These are phyloP conservation scores for Backusella macrospora DNA, from an alignment of 192 early-diverging fungal genomes.

Conservation along the genomic window DNA sequence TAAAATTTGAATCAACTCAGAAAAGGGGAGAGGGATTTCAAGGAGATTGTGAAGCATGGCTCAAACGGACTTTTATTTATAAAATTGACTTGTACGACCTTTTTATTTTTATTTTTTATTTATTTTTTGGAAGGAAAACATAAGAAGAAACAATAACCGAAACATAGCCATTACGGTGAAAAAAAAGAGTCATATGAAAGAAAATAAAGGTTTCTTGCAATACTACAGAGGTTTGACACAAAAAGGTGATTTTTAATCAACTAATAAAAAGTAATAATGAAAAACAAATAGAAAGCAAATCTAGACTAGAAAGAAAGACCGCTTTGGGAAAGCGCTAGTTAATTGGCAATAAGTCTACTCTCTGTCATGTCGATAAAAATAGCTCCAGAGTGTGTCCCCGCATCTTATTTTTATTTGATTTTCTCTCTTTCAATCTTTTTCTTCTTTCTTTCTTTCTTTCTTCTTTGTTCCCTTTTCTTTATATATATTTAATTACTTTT, in stretches of 20 bases:
- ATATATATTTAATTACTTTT: slow-evolving; percentile 6
- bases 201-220: not conserved
- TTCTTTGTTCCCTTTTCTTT: not conserved
- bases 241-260: not conserved
- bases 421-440: not conserved
- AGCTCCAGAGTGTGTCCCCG: not conserved
- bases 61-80: not conserved
- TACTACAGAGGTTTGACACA: too few species aligned
- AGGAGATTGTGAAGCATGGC: slow-evolving; percentile 3
- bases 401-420: not conserved
- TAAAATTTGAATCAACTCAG: not conserved
- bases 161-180: not conserved
- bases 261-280: not conserved
- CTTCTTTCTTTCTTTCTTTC: not conserved
- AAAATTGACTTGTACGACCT: slow-evolving; percentile 12
- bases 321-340: slow-evolving; percentile 13
- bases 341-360: slow-evolving; percentile 2
- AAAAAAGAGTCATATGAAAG: not conserved
- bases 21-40: not conserved
- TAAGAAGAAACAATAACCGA: not conserved
- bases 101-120: not conserved
- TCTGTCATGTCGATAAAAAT: not conserved
- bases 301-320: slow-evolving; percentile 17
- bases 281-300: slow-evolving; percentile 7
- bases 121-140: not conserved